These are phyloP conservation scores for Ulota crispa DNA, from an alignment of 225 moss, liverwort and hornwort species.

Conservation along the genomic window DNA sequence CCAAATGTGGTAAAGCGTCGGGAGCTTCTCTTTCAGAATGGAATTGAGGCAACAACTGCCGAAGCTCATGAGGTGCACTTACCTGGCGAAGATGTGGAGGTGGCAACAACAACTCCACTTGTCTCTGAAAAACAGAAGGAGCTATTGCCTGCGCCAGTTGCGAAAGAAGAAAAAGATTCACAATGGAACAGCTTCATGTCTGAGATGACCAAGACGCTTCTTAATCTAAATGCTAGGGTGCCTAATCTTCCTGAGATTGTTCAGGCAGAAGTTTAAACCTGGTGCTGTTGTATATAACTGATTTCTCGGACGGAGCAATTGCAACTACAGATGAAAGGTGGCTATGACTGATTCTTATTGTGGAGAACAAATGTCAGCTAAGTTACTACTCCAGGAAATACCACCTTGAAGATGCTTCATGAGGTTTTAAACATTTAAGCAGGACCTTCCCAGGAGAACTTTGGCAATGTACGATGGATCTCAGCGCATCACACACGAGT, in stretches of 20 bases:
- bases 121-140: neutral
- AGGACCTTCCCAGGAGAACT: neutral
- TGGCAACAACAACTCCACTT: neutral
- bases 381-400: neutral
- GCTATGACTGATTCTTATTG: neutral
- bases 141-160: neutral
- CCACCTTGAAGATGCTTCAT: neutral
- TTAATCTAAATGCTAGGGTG: constrained; percentile 24
- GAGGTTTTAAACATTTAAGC: neutral
- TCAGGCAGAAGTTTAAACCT: constrained; percentile 3
- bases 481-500: neutral
- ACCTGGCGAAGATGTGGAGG: neutral
- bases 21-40: constrained; percentile 18
- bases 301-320: neutral
- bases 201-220: constrained; percentile 43
- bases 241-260: constrained; percentile 21
- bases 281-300: neutral
- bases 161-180: constrained; percentile 13
- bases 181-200: constrained; percentile 46
- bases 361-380: neutral
- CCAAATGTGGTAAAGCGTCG: constrained; percentile 27
- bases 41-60: constrained; percentile 4
- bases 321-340: neutral
- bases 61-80: neutral
- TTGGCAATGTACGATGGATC: neutral